phyloP scores from a whole-genome alignment of 106 monocot genomes.

The Cymbidium sinense region DNA sequence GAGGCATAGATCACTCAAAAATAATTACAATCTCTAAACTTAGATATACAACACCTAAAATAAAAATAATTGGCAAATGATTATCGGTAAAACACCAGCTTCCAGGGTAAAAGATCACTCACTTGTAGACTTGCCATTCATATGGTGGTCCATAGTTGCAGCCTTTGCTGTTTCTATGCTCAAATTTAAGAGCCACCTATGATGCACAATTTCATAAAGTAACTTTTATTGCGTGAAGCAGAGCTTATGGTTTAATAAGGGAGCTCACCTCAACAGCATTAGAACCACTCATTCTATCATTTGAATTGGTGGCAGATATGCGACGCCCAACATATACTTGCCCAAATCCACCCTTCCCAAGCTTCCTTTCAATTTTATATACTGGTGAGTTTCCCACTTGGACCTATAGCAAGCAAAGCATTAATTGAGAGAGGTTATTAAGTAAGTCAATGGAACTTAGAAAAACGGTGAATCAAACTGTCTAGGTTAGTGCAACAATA shows the following conservation, averaged over 20 bases:
- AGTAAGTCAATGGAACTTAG: not conserved
- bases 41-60: too few relatives aligned
- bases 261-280: constrained; percentile 54
- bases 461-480: not conserved
- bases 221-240: not conserved
- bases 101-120: constrained; percentile 8
- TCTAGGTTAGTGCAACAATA: too few relatives aligned
- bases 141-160: constrained; percentile 72
- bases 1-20: not conserved
- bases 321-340: constrained; percentile 70
- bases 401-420: constrained; percentile 31
- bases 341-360: constrained; percentile 76
- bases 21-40: too few relatives aligned
- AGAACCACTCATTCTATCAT: constrained; percentile 32
- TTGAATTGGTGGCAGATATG: constrained; percentile 28
- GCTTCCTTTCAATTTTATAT: constrained; percentile 60
- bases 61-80: too few relatives aligned
- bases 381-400: constrained; percentile 49
- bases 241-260: not conserved
- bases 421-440: not conserved
- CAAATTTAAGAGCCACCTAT: constrained; percentile 77
- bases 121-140: constrained; percentile 95
- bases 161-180: constrained; percentile 85
- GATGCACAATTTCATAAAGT: not conserved
- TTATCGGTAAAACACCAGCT: too few relatives aligned